phyloP scores from a whole-genome alignment of 306 rosid genomes.

The Cercis canadensis region DNA sequence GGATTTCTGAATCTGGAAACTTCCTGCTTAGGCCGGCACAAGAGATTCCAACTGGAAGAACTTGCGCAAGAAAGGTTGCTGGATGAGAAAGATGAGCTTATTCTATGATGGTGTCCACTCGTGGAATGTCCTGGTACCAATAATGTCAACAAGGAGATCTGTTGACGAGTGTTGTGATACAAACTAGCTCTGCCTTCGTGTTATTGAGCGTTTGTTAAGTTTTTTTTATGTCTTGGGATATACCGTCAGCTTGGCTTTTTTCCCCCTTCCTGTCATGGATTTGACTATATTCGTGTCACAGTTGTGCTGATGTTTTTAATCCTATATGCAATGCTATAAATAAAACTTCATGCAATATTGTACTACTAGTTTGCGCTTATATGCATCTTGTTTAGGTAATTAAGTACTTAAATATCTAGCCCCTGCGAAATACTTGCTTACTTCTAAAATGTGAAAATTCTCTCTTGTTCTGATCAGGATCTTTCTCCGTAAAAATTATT shows the following conservation, averaged over 20 bases:
- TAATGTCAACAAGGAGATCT: no score
- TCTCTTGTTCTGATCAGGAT: no score
- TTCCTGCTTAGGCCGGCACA: conserved; percentile 61
- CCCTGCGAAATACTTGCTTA: no score
- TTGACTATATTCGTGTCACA: background rate
- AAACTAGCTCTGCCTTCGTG: conserved; percentile 4
- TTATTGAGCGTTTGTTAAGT: conserved; percentile 2
- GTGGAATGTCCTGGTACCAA: background rate
- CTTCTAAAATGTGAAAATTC: no score
- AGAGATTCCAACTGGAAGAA: conserved; percentile 63
- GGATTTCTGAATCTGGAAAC: conserved; percentile 74
- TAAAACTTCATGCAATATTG: no score
- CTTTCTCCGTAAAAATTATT: no score
- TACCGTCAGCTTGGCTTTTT: background rate
- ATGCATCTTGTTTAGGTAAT: no score
- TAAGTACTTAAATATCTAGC: no score
- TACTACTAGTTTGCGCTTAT: no score
- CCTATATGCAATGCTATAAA: background rate
- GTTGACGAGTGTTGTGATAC: background rate
- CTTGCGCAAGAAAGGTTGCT: conserved; percentile 71
- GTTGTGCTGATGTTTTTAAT: conserved; percentile 21
- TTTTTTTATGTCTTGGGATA: conserved; percentile 26
- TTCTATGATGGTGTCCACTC: background rate
- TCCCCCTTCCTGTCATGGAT: no score
- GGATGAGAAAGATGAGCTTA: conserved; percentile 51